phyloP scores from a whole-genome alignment of 1,139 yeast species.

The Debaryomyces fabryi region DNA sequence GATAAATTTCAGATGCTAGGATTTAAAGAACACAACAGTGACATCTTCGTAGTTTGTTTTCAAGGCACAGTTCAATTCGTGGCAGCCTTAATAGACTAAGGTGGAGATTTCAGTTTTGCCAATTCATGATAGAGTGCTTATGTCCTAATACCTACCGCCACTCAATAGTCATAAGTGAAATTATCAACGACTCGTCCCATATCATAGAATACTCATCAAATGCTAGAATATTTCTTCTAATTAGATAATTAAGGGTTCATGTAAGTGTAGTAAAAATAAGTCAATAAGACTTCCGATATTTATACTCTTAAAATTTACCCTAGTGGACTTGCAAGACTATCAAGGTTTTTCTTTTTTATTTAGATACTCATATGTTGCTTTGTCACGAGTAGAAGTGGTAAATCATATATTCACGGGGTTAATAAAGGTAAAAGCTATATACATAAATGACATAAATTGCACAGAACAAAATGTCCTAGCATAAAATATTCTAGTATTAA shows the following conservation, averaged over 20 bases:
- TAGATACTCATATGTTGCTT: not conserved
- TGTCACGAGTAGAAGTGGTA: not conserved
- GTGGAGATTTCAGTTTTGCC: not conserved
- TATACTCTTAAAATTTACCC: not conserved
- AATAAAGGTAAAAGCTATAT: not conserved
- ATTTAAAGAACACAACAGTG: not conserved
- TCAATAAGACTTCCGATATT: not conserved
- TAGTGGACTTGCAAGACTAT: not conserved
- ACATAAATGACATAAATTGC: too few species aligned
- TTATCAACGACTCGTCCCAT: not conserved
- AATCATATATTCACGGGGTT: not conserved
- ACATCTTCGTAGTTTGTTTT: not conserved
- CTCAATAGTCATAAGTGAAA: not conserved
- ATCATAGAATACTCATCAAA: not conserved
- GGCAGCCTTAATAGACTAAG: not conserved
- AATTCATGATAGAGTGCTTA: not conserved
- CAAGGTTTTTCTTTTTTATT: not conserved
- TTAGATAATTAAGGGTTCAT: not conserved
- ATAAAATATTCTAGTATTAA: too few species aligned
- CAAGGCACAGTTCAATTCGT: not conserved
- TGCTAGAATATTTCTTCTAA: not conserved
- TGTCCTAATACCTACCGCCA: not conserved
- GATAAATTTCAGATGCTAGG: not conserved
- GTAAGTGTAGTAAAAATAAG: not conserved
- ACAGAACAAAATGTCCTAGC: too few species aligned